Conservation (phyloP, 73 alveolate species). For the Effrenium voratum region DNA sequence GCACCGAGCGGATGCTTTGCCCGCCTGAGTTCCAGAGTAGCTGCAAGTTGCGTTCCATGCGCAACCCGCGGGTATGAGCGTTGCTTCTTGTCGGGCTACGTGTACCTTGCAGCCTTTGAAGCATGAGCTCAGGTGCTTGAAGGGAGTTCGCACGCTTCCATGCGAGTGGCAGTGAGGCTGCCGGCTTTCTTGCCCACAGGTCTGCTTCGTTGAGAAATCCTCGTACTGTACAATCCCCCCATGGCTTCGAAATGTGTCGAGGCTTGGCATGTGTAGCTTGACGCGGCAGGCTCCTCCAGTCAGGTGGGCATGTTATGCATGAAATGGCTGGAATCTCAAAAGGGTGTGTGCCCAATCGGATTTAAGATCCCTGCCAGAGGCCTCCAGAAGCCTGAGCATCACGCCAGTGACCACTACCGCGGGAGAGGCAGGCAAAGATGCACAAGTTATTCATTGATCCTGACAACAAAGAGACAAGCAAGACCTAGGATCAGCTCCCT, state of each 20-base stretch:
- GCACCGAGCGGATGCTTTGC: conserved; percentile 91
- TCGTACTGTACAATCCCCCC: neutral
- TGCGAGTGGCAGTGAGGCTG: conserved; percentile 71
- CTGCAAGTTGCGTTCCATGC: no score
- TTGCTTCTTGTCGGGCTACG: no score
- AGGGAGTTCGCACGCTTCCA: conserved; percentile 20
- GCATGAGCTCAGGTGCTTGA: neutral
- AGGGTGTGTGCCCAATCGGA: neutral
- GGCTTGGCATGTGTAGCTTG: neutral
- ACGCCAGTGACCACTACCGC: conserved; percentile 11
- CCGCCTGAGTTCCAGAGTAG: neutral
- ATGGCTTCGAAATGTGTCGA: neutral
- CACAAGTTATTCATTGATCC: no score
- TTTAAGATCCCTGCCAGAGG: neutral
- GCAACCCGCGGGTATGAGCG: no score
- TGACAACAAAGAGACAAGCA: no score
- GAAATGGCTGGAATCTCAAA: neutral
- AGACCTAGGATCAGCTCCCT: no score
- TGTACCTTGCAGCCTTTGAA: no score
- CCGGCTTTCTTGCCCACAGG: neutral
- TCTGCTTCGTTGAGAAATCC: neutral
- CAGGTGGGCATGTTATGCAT: conserved; percentile 77
- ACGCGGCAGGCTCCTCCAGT: conserved; percentile 12
- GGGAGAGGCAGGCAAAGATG: conserved; percentile 2
- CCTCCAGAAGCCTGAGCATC: conserved; percentile 53